Percentiles rank a stretch among this genome's conserved stretches.
Evolutionary conservation across 2,329 filamentous ascomycete genomes (phyloP).

Genomic region (Fusarium pseudoanthophilum): DNA sequence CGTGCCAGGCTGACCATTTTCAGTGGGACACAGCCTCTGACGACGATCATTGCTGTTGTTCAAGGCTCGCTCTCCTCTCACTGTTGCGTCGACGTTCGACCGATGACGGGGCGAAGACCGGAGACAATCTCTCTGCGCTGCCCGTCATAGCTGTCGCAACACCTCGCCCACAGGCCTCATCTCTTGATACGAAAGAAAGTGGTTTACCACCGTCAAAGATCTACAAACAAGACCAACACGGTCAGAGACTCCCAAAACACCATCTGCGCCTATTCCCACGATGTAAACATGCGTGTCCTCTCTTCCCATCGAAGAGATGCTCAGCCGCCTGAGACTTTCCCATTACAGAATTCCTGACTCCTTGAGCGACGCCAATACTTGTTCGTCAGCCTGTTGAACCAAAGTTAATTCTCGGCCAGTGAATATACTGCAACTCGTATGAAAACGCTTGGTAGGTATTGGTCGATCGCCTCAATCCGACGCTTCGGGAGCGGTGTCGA

Average conservation of each 20-base stretch:
- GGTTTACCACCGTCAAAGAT: constrained; percentile 59
- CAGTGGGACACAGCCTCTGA: constrained; percentile 28
- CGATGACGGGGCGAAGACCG: background rate
- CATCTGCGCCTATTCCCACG: constrained; percentile 43
- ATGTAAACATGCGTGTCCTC: constrained; percentile 46
- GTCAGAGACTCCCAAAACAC: constrained; percentile 49
- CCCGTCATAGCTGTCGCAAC: constrained; percentile 15
- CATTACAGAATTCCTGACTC: constrained; percentile 47
- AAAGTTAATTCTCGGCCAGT: constrained; percentile 45
- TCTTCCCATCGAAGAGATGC: constrained; percentile 50
- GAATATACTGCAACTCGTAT: constrained; percentile 14
- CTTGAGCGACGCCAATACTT: constrained; percentile 44
- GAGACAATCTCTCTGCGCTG: constrained; percentile 8
- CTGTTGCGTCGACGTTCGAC: background rate
- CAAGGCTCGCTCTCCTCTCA: background rate
- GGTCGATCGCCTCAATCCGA: constrained; percentile 34
- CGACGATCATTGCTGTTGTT: background rate
- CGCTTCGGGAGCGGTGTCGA: constrained; percentile 30
- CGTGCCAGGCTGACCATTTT: constrained; percentile 28
- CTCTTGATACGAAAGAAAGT: constrained; percentile 56
- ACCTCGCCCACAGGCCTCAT: constrained; percentile 39
- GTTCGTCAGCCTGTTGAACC: constrained; percentile 44
- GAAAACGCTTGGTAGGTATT: constrained; percentile 5
- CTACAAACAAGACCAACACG: constrained; percentile 50
- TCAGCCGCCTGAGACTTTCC: constrained; percentile 46